Evolutionary conservation across 163 green algal species (phyloP), one percentile per base, ranked within the genome.

Genomic region (Chloroidium sp.): DNA sequence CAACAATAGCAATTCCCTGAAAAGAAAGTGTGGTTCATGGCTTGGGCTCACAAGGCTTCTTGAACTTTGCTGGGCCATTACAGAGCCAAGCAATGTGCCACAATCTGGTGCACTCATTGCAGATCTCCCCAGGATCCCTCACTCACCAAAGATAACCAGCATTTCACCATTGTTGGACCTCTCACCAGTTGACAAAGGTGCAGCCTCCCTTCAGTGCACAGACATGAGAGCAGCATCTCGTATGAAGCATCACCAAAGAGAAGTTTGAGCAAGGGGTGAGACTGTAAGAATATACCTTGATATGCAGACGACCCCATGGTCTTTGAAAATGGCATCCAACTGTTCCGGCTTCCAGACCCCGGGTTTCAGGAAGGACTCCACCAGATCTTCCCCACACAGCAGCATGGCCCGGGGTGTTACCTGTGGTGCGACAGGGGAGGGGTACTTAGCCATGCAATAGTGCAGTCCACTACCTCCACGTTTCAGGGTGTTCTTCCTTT

Each of bases 301-400:
- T 1, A 97, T 86, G 82, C 88, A 94, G 60, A 94, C 93, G 8
- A 95, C 87, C 3, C 93, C 93, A 78, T 95, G 88, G 1, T 92
- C 69, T 1, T 83, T 62, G 62, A 96, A 81, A 57, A 92, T 90
- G 13, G 84, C 58, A 1, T 68, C 58, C 59, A 91, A 80, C 3
- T 93, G 85, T 13, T 90, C 85, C 12, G 93, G 82, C 6, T 80
- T 75, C 95, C 95, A 98, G 61, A 98, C 87, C 2, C 89, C 90
- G 8, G 95, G 93, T 69, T 84, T 75, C 1, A 82, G 83, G 80
- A 98, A 94, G 59, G 85, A 92, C n/a, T 93, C 88, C 69, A 98
- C 78, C 79, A 98, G 82, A 84, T 98, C 95, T 2, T 89, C 91
- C 3, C 95, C 95, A 75, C 94, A 98, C 61, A 98, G 87, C 78